phyloP scores from a whole-genome alignment of 2,329 filamentous ascomycete species.

The Camillea tinctor region DNA sequence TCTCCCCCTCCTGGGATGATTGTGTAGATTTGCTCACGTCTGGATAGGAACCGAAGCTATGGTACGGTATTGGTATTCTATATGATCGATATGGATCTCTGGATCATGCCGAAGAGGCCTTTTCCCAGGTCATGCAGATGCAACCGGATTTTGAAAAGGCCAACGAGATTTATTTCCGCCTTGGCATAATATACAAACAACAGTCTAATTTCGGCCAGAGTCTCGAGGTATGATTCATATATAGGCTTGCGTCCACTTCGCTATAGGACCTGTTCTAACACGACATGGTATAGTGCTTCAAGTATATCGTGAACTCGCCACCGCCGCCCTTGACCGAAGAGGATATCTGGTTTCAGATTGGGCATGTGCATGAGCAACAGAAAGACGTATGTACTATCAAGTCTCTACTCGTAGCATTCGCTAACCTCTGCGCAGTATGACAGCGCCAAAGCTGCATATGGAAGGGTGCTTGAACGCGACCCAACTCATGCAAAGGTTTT shows the following conservation, averaged over 20 bases:
- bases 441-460: constrained; percentile 86
- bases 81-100: constrained; percentile 96
- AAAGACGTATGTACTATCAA: constrained; percentile 74
- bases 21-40: constrained; percentile 12
- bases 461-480: constrained; percentile 88
- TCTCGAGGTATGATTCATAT: constrained; percentile 66
- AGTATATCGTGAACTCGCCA: constrained; percentile 92
- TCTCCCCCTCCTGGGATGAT: neutral
- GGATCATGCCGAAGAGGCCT: constrained; percentile 96
- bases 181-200: constrained; percentile 99
- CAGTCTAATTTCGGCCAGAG: constrained; percentile 92
- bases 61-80: constrained; percentile 97
- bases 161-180: constrained; percentile 96
- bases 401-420: constrained; percentile 17
- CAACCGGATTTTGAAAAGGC: constrained; percentile 97
- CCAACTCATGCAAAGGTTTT: constrained; percentile 97
- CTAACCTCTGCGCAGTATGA: constrained; percentile 69
- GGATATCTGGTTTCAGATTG: constrained; percentile 99
- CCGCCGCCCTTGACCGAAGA: constrained; percentile 92
- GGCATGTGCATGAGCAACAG: constrained; percentile 97
- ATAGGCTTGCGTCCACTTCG: neutral
- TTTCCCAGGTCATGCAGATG: constrained; percentile 99
- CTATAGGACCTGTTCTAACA: constrained; percentile 24
- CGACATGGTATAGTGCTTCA: constrained; percentile 72
- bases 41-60: constrained; percentile 84